Evolutionary conservation across 495 filamentous ascomycete species (phyloP), one percentile per base, ranked within the genome.

Genomic region (Bryoglossum gracile): DNA sequence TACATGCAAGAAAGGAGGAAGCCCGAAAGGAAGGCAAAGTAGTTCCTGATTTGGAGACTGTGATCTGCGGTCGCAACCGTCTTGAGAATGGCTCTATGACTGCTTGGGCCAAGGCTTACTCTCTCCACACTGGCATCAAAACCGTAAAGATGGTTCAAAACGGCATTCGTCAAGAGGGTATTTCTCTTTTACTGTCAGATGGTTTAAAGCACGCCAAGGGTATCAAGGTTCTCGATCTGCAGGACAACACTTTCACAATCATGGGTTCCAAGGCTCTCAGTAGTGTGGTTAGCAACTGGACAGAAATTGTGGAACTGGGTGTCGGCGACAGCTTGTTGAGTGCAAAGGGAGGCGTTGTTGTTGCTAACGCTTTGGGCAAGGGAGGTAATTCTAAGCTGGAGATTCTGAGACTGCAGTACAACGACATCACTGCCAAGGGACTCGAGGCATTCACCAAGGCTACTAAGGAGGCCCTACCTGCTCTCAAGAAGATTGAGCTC

Each of bases 91-190:
- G 91, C 42, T 87, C 82, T 54, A 97, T 97, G 94, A 80, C 75
- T 14, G 89, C 92, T 0, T 98, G 94, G 94, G 87, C 90, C 25
- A 82, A 80, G 59, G 77, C 86, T 0, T 95, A 87, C 60, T 76
- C 78, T 56, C 83, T 87, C 46, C 87, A 97, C 64, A 80, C 76
- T 36, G 77, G 77, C 22, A 73, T 97, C 24, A 84, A 82, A 64
- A 81, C 81, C 42, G 80, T 98, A 46, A 94, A 90, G 77, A 96
- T 98, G 92, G 89, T 92, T 28, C 92, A 97, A 66, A 97, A 98
- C 65, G 92, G 94, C 39, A 98, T 98, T 52, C 78, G 92, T 25
- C 87, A 91, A 61, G 88, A 96, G 67, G 92, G 92, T 50, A 88
- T 95, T 57, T 78, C 80, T 43, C 69, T 78, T 53, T 67, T 98